Evolutionary conservation across 2,329 filamentous ascomycete genomes (phyloP).

Genomic region (Alternaria ventricosa): DNA sequence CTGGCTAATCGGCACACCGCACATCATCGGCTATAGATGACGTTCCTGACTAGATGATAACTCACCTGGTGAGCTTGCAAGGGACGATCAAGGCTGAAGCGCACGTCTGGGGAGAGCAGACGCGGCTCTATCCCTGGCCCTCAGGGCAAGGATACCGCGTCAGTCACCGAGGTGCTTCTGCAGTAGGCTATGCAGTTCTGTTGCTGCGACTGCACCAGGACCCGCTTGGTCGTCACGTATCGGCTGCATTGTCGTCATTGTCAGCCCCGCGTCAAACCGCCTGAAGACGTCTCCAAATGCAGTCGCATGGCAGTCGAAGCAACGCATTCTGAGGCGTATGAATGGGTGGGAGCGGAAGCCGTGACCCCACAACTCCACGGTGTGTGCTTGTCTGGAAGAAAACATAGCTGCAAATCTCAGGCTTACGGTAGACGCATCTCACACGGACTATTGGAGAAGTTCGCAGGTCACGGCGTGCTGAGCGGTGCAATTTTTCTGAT

Average conservation of each 20-base stretch:
- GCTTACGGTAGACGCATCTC: slow-evolving; percentile 1
- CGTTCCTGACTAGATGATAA: slow-evolving; percentile 20
- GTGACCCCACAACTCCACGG: slow-evolving; percentile 2
- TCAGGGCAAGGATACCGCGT: slow-evolving; percentile 20
- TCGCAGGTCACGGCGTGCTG: slow-evolving; percentile 15
- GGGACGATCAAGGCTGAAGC: slow-evolving; percentile 6
- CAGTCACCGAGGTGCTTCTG: slow-evolving; percentile 18
- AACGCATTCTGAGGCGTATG: background rate
- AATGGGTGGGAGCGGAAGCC: slow-evolving; percentile 1
- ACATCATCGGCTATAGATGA: slow-evolving; percentile 13
- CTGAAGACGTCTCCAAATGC: background rate
- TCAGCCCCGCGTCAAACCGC: slow-evolving; percentile 10
- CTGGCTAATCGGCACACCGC: background rate
- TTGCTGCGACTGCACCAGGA: slow-evolving; percentile 27
- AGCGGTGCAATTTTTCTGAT: slow-evolving; percentile 15
- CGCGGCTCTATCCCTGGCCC: slow-evolving; percentile 8
- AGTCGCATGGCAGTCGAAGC: slow-evolving; percentile 3
- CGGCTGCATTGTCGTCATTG: slow-evolving; percentile 20
- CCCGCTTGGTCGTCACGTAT: slow-evolving; percentile 15
- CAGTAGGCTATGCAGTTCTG: slow-evolving; percentile 18
- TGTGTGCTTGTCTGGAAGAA: background rate
- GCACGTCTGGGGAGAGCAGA: slow-evolving; percentile 13
- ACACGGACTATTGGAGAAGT: slow-evolving; percentile 5
- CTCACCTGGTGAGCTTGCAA: slow-evolving; percentile 4
- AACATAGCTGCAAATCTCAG: slow-evolving; percentile 7